Percentiles rank a stretch among this genome's conserved stretches.
Conservation (phyloP, 1,139 yeast genomes). For the Sugiyamaella castrensis region DNA sequence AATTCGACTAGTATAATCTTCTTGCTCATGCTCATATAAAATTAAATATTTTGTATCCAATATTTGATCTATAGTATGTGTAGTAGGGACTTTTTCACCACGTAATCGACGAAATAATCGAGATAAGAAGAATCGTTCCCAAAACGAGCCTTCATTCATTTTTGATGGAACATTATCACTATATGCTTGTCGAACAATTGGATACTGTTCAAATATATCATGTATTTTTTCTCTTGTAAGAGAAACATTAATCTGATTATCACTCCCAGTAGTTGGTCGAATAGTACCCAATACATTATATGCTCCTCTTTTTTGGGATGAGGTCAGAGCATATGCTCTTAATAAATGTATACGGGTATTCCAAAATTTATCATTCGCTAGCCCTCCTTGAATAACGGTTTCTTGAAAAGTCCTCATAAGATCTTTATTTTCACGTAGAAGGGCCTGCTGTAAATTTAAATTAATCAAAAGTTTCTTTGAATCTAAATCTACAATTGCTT, state of each 20-base stretch:
- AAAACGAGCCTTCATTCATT: slow-evolving; percentile 83
- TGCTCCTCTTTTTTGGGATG: slow-evolving; percentile 85
- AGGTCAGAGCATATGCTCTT: slow-evolving; percentile 80
- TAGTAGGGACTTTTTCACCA: slow-evolving; percentile 77
- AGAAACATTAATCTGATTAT: slow-evolving; percentile 77
- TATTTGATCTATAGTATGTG: slow-evolving; percentile 78
- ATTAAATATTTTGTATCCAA: slow-evolving; percentile 71
- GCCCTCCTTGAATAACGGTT: slow-evolving; percentile 74
- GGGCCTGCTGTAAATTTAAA: slow-evolving; percentile 71
- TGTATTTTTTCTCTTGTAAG: slow-evolving; percentile 87
- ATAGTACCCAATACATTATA: slow-evolving; percentile 92
- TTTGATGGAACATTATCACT: slow-evolving; percentile 83
- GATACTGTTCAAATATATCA: slow-evolving; percentile 90
- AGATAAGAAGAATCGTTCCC: slow-evolving; percentile 96
- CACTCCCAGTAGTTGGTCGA: slow-evolving; percentile 76
- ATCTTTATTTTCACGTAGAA: slow-evolving; percentile 66
- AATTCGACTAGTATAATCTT: slow-evolving; percentile 14
- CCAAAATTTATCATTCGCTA: slow-evolving; percentile 88
- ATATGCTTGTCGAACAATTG: slow-evolving; percentile 86
- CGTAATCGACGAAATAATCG: slow-evolving; percentile 80
- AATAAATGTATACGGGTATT: slow-evolving; percentile 72
- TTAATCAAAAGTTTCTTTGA: slow-evolving; percentile 55
- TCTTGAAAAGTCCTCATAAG: slow-evolving; percentile 78
- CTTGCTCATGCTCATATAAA: slow-evolving; percentile 21
- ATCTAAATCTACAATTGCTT: slow-evolving; percentile 35